Evolutionary conservation across 2,329 filamentous ascomycete genomes (phyloP).

Genomic region (Mollisiaceae sp.): DNA sequence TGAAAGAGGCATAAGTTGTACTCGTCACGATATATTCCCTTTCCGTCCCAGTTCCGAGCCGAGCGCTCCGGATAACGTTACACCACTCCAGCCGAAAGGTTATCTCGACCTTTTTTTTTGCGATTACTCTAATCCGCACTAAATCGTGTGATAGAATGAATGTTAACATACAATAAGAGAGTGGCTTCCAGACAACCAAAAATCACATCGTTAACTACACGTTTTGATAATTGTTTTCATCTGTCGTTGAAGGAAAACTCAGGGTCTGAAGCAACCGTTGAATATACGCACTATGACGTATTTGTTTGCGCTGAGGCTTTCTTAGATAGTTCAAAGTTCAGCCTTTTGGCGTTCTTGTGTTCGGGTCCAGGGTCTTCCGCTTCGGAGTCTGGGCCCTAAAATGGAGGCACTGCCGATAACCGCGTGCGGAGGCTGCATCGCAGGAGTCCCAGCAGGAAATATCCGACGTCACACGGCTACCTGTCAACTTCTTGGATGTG

Average conservation of each 20-base stretch:
- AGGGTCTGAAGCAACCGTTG: neutral
- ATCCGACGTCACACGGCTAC: too few species aligned
- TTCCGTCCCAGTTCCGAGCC: neutral
- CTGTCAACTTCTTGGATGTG: too few species aligned
- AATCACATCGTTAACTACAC: neutral
- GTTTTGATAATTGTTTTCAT: neutral
- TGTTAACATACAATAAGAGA: neutral
- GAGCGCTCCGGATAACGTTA: neutral
- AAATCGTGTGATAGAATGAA: neutral
- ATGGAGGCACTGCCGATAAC: neutral
- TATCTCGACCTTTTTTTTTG: neutral
- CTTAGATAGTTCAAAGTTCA: neutral
- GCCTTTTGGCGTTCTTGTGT: neutral
- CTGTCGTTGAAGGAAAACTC: neutral
- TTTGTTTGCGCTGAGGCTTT: neutral
- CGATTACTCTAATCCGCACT: neutral
- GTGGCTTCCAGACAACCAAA: neutral
- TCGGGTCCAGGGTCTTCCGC: neutral
- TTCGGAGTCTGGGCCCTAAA: neutral
- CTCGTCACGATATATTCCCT: neutral
- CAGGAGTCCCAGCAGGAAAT: neutral
- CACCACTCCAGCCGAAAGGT: neutral
- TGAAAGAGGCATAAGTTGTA: too few species aligned
- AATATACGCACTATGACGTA: constrained; percentile 1
- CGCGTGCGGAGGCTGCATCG: neutral